These are phyloP conservation scores for Hypoxylon rickii DNA, from an alignment of 495 filamentous ascomycete species.

Conservation along the genomic window DNA sequence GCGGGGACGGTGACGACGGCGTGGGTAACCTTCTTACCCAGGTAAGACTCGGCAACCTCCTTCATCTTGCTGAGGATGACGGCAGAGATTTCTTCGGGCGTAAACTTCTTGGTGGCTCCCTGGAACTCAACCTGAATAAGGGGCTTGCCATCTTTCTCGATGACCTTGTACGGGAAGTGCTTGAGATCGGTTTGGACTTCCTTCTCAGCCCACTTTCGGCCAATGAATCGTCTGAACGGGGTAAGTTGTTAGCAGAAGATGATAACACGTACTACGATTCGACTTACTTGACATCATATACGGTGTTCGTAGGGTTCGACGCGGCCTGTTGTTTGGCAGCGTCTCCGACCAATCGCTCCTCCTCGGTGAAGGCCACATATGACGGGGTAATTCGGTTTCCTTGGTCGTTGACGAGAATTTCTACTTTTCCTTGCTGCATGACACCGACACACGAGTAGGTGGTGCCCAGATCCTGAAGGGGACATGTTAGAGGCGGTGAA, in stretches of 20 bases:
- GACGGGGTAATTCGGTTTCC: conserved; percentile 99
- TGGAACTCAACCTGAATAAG: conserved; percentile 76
- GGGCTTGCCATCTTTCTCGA: conserved; percentile 82
- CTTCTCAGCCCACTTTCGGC: conserved; percentile 86
- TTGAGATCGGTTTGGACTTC: conserved; percentile 84
- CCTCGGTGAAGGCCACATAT: conserved; percentile 98
- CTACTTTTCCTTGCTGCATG: conserved; percentile 98
- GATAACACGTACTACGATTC: background rate
- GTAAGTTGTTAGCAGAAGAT: background rate
- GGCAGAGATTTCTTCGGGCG: conserved; percentile 85
- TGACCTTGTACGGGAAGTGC: conserved; percentile 89
- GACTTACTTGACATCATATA: conserved; percentile 93
- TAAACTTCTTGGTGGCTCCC: conserved; percentile 75
- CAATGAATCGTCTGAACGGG: conserved; percentile 79
- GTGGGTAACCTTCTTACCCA: conserved; percentile 94
- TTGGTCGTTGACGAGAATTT: conserved; percentile 96
- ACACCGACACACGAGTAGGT: conserved; percentile 99
- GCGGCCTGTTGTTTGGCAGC: conserved; percentile 99
- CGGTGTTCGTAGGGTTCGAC: conserved; percentile 82
- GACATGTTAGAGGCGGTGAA: conserved; percentile 9
- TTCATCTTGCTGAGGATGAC: conserved; percentile 96
- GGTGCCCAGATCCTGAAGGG: conserved; percentile 79
- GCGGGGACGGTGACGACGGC: conserved; percentile 97
- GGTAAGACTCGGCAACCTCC: conserved; percentile 91
- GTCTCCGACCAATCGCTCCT: conserved; percentile 96